Percentiles rank a stretch among this genome's conserved stretches.
These are phyloP conservation scores for Tetracladium marchalianum DNA, from an alignment of 495 filamentous ascomycete genomes.

Conservation along the genomic window DNA sequence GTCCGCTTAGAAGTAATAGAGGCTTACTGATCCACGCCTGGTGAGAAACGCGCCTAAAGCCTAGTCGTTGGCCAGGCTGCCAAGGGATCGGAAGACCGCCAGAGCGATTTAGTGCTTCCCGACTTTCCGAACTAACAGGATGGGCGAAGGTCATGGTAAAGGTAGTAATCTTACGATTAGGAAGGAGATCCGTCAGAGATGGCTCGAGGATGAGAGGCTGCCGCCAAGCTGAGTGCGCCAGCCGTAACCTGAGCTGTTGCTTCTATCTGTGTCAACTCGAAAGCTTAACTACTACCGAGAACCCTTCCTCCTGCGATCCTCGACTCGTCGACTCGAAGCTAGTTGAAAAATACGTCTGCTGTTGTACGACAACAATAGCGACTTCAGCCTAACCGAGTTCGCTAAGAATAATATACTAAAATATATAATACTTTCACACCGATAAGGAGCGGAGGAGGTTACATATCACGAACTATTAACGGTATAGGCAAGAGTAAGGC, in stretches of 20 bases:
- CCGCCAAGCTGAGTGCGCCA: conserved; percentile 7
- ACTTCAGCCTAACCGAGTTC: conserved; percentile 11
- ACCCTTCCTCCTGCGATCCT: conserved; percentile 4
- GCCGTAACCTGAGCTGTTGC: conserved; percentile 7
- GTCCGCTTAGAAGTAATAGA: too few relatives aligned
- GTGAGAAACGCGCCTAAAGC: too few relatives aligned
- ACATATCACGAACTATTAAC: too few relatives aligned
- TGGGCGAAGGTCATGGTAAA: too few relatives aligned
- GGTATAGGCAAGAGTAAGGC: neutral
- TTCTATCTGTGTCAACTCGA: conserved; percentile 2
- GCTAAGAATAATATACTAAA: conserved; percentile 5
- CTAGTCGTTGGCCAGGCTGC: too few relatives aligned
- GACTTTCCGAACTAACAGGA: too few relatives aligned
- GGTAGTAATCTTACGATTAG: too few relatives aligned
- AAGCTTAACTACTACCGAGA: neutral
- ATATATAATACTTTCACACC: conserved; percentile 22
- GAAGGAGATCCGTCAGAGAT: too few relatives aligned
- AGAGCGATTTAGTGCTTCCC: too few relatives aligned
- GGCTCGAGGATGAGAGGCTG: neutral
- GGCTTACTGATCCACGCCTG: too few relatives aligned
- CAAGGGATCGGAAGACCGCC: too few relatives aligned
- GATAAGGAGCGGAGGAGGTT: conserved; percentile 8
- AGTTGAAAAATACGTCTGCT: conserved; percentile 9
- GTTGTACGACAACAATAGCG: neutral
- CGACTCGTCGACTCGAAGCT: too few relatives aligned